A percentile compares a stretch with the other conserved stretches of the same genome.
Conservation (phyloP, 805 yeast species). For the Starmerella vitae region DNA sequence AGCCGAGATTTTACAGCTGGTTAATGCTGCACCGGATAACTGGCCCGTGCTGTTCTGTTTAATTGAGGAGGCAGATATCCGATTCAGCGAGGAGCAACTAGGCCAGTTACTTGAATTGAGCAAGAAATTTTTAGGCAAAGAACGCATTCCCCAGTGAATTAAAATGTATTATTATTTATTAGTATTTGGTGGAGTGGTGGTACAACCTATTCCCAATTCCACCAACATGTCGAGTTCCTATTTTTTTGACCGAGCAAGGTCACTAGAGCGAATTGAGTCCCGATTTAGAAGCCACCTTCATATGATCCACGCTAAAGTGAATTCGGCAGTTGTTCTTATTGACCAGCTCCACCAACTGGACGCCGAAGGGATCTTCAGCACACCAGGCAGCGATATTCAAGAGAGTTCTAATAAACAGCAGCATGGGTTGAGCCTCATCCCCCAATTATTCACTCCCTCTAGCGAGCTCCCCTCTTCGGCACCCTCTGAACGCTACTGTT, state of each 20-base stretch:
- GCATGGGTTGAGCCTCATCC: too few species aligned
- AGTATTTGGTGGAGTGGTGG: too few species aligned
- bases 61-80: conserved; percentile 82
- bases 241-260: background rate
- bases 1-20: conserved; percentile 70
- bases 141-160: conserved; percentile 21
- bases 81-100: conserved; percentile 59
- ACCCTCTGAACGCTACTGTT: too few species aligned
- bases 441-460: too few species aligned
- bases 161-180: background rate
- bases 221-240: background rate
- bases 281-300: background rate
- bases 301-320: background rate
- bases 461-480: too few species aligned
- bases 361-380: background rate
- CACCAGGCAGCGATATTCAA: background rate
- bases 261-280: background rate
- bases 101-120: conserved; percentile 46
- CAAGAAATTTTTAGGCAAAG: conserved; percentile 28
- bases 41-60: conserved; percentile 66
- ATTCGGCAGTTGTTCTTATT: background rate
- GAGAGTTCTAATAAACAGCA: too few species aligned
- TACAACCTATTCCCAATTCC: conserved; percentile 23
- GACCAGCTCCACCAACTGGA: background rate
- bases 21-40: conserved; percentile 67